Evolutionary conservation across 148 eudicot species (phyloP), one percentile per base, ranked within the genome.

Genomic region (Rhododendron ovatum): DNA sequence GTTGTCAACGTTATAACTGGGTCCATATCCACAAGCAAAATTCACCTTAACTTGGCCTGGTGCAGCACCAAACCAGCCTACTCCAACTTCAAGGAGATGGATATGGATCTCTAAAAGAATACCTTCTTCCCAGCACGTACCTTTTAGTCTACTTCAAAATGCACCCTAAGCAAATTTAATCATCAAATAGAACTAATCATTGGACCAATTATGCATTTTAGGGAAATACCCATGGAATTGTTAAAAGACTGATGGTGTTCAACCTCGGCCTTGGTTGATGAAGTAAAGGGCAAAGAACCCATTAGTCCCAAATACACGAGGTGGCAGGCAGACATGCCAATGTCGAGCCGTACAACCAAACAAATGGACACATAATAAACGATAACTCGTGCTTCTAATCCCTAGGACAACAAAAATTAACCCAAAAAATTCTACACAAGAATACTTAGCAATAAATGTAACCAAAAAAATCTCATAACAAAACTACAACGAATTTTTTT

Each of bases 401-500:
- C 33, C 57, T 3, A 65, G 50, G 24, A 83, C 85, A 24, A 28
- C 3, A 17, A 67, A 43, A 83, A 53, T 5, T n/a, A 63, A 4
- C 14, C 43, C 18, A 14, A 65, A 65, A 83, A 45, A 39, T 63
- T 82, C 24, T 33, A 61, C 76, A 39, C 39, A 24, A 9, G 35
- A 63, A 28, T 50, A 30, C 10, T 61, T 41, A 13, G 51, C 9
- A 10, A 61, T 41, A 82, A 82, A 39, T 82, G 57, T 69, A 67
- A 45, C 51, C 45, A 15, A 39, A 43, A 15, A 26, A 83, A 61
- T 83, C 50, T 67, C 78, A 26, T 47, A 41, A 61, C 11, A 45
- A 75, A 69, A 78, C 73, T 30, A 83, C 41, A 61, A 86, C 59
- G 53, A 69, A 75, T 65, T 43, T 15, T 50, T 85, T 91, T 87